Conservation (phyloP, 2,329 filamentous ascomycete genomes). For the Hirsutella thompsonii region DNA sequence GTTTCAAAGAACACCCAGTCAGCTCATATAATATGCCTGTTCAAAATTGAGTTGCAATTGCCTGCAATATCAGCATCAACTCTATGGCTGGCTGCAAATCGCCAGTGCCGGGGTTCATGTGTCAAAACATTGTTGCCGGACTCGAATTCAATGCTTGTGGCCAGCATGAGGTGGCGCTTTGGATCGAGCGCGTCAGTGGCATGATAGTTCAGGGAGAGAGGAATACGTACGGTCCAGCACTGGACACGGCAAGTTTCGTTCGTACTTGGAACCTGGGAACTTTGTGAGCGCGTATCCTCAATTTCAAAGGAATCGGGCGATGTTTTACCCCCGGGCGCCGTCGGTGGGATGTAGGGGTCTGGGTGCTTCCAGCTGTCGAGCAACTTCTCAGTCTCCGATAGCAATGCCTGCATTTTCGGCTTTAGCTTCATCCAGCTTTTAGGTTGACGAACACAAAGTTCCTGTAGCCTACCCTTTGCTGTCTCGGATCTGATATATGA, state of each 20-base stretch:
- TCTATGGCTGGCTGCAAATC: too few species aligned
- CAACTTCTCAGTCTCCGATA: conserved; percentile 78
- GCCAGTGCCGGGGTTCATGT: too few species aligned
- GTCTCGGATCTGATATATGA: conserved; percentile 68
- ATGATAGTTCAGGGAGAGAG: not conserved
- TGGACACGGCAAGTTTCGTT: conserved; percentile 76
- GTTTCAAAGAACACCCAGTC: too few species aligned
- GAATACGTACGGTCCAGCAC: conserved; percentile 61
- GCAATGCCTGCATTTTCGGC: conserved; percentile 48
- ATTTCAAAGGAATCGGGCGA: too few species aligned
- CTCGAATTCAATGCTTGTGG: too few species aligned
- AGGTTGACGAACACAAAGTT: not conserved
- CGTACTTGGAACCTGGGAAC: conserved; percentile 78
- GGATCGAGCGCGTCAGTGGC: too few species aligned
- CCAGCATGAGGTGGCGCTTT: too few species aligned
- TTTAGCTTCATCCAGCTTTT: not conserved
- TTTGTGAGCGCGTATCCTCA: too few species aligned
- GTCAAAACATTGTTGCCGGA: too few species aligned
- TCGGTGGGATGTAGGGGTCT: conserved; percentile 80
- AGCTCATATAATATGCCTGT: too few species aligned
- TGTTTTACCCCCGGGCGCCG: conserved; percentile 74
- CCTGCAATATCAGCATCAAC: too few species aligned
- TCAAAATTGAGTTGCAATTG: too few species aligned
- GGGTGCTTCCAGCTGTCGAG: conserved; percentile 95
- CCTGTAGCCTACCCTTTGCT: conserved; percentile 56